Evolutionary conservation across 495 filamentous ascomycete species (phyloP).

Genomic region (Schizothecium vesticola): DNA sequence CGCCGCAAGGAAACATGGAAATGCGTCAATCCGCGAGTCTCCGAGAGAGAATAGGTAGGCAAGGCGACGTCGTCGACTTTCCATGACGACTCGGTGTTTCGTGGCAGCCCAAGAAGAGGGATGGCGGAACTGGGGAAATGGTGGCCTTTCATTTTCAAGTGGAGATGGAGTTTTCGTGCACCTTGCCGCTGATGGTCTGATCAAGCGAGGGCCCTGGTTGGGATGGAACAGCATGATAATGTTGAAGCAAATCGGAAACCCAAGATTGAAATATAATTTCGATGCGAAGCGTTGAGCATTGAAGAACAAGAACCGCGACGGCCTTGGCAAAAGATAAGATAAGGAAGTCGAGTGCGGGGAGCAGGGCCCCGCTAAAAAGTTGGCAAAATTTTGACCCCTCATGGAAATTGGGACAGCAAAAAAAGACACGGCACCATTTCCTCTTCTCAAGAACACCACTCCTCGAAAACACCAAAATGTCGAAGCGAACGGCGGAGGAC

Average conservation of each 20-base stretch:
- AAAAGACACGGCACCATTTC: background rate
- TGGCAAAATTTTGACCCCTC: background rate
- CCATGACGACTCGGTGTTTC: background rate
- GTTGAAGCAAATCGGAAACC: background rate
- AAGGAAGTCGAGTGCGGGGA: background rate
- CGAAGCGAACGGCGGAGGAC: constrained; percentile 59
- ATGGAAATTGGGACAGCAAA: background rate
- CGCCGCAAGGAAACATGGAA: too few relatives aligned
- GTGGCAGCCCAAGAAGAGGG: background rate
- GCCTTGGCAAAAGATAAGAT: background rate
- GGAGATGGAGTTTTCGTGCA: background rate
- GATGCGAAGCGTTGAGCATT: background rate
- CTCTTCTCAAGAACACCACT: background rate
- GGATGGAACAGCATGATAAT: background rate
- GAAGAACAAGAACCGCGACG: too few relatives aligned
- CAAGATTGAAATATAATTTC: background rate
- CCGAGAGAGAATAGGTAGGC: too few relatives aligned
- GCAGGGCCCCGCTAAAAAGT: background rate
- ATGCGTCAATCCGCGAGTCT: too few relatives aligned
- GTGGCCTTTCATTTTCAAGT: background rate
- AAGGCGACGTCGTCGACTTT: background rate
- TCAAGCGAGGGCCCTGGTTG: background rate
- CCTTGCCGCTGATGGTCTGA: too few relatives aligned
- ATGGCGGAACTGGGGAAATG: background rate
- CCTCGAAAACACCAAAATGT: constrained; percentile 50